phyloP scores from a whole-genome alignment of 2,329 filamentous ascomycete species.

The Trichophyton rubrum region DNA sequence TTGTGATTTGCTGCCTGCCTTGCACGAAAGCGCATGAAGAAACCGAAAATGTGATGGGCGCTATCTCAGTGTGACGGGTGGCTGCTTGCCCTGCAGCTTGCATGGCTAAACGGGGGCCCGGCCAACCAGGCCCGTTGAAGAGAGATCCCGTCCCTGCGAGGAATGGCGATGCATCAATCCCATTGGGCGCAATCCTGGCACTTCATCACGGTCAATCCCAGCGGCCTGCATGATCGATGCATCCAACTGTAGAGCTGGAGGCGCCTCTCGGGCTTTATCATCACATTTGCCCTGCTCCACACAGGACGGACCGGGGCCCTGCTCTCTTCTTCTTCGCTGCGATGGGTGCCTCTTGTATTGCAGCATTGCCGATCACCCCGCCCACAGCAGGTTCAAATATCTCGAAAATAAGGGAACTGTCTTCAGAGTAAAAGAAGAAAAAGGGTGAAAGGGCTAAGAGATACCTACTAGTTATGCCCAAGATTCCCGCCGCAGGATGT shows the following conservation, averaged over 20 bases:
- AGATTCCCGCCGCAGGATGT: slow-evolving; percentile 1
- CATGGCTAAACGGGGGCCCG: not conserved
- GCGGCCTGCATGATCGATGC: not conserved
- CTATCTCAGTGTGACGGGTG: not conserved
- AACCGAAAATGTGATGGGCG: slow-evolving; percentile 2
- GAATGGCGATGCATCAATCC: not conserved
- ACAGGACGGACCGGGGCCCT: not conserved
- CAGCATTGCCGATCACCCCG: slow-evolving; percentile 1
- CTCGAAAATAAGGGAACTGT: slow-evolving; percentile 2
- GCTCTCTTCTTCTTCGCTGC: not conserved
- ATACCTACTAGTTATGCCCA: not conserved
- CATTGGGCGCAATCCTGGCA: slow-evolving; percentile 1
- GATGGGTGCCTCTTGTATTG: not conserved
- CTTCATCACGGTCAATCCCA: not conserved
- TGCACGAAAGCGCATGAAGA: not conserved
- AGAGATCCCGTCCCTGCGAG: not conserved
- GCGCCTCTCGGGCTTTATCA: not conserved
- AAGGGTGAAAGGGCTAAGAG: not conserved
- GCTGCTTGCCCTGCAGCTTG: not conserved
- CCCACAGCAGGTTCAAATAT: not conserved
- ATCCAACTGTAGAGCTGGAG: not conserved
- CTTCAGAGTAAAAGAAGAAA: not conserved
- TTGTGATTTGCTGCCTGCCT: not conserved
- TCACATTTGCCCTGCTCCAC: slow-evolving; percentile 2
- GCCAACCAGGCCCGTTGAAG: not conserved